A percentile compares a stretch with the other conserved stretches of the same genome.
Evolutionary conservation across 768 basidiomycete species (phyloP).

Genomic region (Termitomyces sp.): DNA sequence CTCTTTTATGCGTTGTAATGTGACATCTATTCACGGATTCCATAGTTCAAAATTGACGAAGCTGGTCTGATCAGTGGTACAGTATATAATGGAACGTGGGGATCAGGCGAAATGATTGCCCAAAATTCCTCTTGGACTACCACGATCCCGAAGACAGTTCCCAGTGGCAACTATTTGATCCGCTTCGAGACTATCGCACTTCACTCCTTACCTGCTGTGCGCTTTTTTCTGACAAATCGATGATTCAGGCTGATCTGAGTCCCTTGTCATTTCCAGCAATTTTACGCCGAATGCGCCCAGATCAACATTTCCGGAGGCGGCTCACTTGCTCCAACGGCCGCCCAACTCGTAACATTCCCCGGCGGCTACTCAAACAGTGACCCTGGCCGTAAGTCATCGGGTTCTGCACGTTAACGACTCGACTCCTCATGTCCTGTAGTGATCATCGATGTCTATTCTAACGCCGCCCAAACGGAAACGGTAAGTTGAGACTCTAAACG

Average conservation of each 20-base stretch:
- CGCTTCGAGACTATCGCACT: conserved; percentile 48
- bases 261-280: conserved; percentile 39
- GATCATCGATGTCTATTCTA: conserved; percentile 37
- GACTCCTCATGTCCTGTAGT: conserved; percentile 26
- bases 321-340: conserved; percentile 31
- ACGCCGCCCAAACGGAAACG: conserved; percentile 30
- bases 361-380: conserved; percentile 41
- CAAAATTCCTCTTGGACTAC: conserved; percentile 45
- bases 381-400: conserved; percentile 33
- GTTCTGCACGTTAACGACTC: neutral
- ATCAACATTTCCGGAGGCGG: conserved; percentile 40
- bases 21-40: neutral
- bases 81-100: conserved; percentile 36
- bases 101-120: conserved; percentile 39
- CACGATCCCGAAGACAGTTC: conserved; percentile 40
- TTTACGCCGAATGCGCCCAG: conserved; percentile 63
- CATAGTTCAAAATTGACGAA: conserved; percentile 45
- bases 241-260: neutral
- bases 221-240: conserved; percentile 8
- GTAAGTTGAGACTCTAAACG: conserved; percentile 1
- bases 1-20: neutral
- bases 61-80: conserved; percentile 44
- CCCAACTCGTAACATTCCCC: conserved; percentile 47
- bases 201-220: conserved; percentile 49
- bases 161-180: conserved; percentile 43